Percentiles rank a stretch among this genome's conserved stretches.
Evolutionary conservation across 2,329 filamentous ascomycete genomes (phyloP).

Genomic region (Fusarium bactridioides): DNA sequence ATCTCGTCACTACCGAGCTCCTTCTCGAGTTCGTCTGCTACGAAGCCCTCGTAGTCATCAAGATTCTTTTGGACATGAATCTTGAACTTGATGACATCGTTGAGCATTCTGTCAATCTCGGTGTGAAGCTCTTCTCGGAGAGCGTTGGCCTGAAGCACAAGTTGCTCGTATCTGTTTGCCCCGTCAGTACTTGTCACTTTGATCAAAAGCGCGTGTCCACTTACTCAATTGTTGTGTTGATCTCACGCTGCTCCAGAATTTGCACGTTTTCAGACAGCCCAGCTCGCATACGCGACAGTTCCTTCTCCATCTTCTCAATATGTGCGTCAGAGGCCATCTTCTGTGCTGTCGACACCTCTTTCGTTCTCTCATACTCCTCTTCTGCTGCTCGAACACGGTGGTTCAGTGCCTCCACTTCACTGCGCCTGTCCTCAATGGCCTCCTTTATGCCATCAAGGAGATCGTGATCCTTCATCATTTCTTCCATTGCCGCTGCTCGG

Average conservation of each 20-base stretch:
- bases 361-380: conserved; percentile 93
- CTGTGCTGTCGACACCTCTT: conserved; percentile 84
- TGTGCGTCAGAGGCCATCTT: conserved; percentile 90
- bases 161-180: conserved; percentile 78
- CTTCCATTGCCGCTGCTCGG: conserved; percentile 80
- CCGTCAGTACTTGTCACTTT: conserved; percentile 17
- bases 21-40: conserved; percentile 90
- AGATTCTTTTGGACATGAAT: conserved; percentile 92
- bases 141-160: conserved; percentile 82
- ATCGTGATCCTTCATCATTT: conserved; percentile 94
- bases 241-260: conserved; percentile 91
- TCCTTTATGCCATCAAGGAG: conserved; percentile 94
- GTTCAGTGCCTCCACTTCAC: conserved; percentile 89
- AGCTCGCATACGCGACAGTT: conserved; percentile 90
- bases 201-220: conserved; percentile 45
- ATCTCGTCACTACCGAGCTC: conserved; percentile 74
- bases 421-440: conserved; percentile 93
- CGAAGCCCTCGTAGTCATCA: conserved; percentile 93
- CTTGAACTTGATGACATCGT: conserved; percentile 98
- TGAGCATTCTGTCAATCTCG: conserved; percentile 93
- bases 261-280: conserved; percentile 87
- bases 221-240: conserved; percentile 95
- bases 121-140: conserved; percentile 98
- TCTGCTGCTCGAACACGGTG: conserved; percentile 88
- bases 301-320: conserved; percentile 99